Base-by-base conservation (phyloP, 225 moss, liverwort and hornwort genomes). In the Anthoceros angustus region DNA sequence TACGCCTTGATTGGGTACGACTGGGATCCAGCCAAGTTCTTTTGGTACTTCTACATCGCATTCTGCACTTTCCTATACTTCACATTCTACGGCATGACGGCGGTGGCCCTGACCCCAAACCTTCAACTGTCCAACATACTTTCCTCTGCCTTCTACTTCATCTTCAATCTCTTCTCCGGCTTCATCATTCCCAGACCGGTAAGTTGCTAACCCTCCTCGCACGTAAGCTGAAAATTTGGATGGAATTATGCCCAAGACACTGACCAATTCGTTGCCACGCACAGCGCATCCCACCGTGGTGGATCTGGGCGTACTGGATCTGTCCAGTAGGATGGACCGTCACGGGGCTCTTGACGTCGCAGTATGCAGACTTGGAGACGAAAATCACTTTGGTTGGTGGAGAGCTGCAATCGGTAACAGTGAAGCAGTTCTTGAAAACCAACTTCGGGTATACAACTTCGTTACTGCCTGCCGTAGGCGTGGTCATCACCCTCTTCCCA, bases 401-500 rank as follows among this genome's bases (percentile, higher is more conserved):
- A 8, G 55, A 15, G 55, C n/a, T 8, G 55, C 32, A 32, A 4
- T 32, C 32, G 4, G 55, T 67, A 3, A 73, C n/a, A 10, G 80
- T 84, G 70, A 38, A 43, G 18, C 42, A 49, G 0, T 81, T 72
- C 2, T 41, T 88, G 7, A 5, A 69, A 8, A 50, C 73, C 0
- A 0, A 15, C 10, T 88, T 71, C 49, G 85, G 88, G 10, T 83
- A 77, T 62, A 61, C 74, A 39, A 72, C 77, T 21, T 73, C 68
- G 64, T 80, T 85, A 20, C 8, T 85, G 40, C 77, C 77, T 15
- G 77, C 68, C 3, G 71, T 77, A 0, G 86, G 74, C 4, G 72
- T 76, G 4, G 75, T 86, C 78, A 45, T 79, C 32, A 32, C 83
- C 25, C 3, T 72, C 20, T 88, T 81, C 73, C 69, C 70, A 68